Evolutionary conservation across 768 basidiomycete genomes (phyloP), one percentile per base, ranked within the genome.

Genomic region (Russula griseocarnosa): DNA sequence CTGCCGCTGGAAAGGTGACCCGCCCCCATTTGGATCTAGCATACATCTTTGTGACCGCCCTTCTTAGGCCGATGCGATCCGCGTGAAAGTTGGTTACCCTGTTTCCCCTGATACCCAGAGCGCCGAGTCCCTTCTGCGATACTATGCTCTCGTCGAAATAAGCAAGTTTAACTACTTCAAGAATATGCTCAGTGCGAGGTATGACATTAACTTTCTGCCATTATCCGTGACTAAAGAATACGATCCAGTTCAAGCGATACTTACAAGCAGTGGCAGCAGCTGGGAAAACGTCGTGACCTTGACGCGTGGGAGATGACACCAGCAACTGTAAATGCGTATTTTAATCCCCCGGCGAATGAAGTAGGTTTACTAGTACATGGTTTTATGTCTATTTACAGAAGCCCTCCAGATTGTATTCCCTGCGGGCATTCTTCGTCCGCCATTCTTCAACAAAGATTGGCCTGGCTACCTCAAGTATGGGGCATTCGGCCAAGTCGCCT

Each of bases 71-170:
- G 82, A 88, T 71, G 84, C 85, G 0, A 87, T 95, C 65, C 84
- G 86, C 32, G 83, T 93, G 73, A 96, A 98, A 79, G 90, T 99
- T 66, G 97, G 97, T 62, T 98, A 87, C 76, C 96, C 97, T 1
- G 71, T 87, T 13, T 92, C 85, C 2, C 97, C 97, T 1, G 82
- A 98, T 73, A 94, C 91, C 1, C 79, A 78, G 20, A 79, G 85
- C 70, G 80, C 94, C 44, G 74, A 75, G 28, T 86, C 90, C 10
- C 82, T 98, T 50, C 78, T 81, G 32, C 76, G 71, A 46, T 98
- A 94, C 75, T 98, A 98, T 72, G 74, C 76, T 11, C 75, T 75
- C n/a, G 82, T 92, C 51, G 82, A 84, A 54, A 79, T 94, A 52
- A 76, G 85, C 64, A 75, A 82, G 38, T 77, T 82, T 62, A 84